These are phyloP conservation scores for Trichoderma citrinoviride DNA, from an alignment of 2,329 filamentous ascomycete species.

Conservation along the genomic window DNA sequence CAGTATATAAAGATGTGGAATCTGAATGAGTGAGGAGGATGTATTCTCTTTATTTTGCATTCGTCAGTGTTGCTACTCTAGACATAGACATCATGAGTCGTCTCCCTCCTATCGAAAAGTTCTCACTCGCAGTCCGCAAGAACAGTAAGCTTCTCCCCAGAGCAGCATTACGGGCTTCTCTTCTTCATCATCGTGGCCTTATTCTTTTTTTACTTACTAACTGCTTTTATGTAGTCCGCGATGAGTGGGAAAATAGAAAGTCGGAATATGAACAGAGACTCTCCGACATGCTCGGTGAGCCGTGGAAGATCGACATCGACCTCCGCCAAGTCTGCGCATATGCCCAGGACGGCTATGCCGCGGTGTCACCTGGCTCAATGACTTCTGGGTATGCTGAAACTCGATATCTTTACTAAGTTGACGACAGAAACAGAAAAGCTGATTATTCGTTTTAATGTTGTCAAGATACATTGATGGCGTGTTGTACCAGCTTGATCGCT, in stretches of 20 bases:
- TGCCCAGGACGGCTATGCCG: constrained; percentile 41
- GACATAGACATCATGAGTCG: constrained; percentile 27
- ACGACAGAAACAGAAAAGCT: not conserved
- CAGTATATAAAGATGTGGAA: not conserved
- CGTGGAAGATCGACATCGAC: constrained; percentile 51
- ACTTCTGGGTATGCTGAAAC: constrained; percentile 41
- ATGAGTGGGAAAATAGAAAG: constrained; percentile 51
- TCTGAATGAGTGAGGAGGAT: not conserved
- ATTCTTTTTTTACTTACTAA: too few relatives aligned
- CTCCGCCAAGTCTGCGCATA: constrained; percentile 49
- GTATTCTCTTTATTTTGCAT: not conserved
- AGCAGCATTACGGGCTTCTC: too few relatives aligned
- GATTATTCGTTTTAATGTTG: not conserved
- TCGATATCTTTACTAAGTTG: not conserved
- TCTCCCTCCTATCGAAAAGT: constrained; percentile 48
- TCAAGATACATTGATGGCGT: constrained; percentile 46
- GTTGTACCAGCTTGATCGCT: constrained; percentile 41
- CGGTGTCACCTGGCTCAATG: constrained; percentile 44
- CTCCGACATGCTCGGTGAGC: constrained; percentile 43
- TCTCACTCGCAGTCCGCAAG: constrained; percentile 51
- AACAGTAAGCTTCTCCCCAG: constrained; percentile 40
- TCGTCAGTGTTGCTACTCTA: too few relatives aligned
- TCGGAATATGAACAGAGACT: constrained; percentile 43
- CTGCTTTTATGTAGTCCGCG: constrained; percentile 45
- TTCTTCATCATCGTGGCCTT: too few relatives aligned